Percentiles rank a stretch among this genome's conserved stretches.
Conservation (phyloP, 306 rosid species). For the Prunus mira region DNA sequence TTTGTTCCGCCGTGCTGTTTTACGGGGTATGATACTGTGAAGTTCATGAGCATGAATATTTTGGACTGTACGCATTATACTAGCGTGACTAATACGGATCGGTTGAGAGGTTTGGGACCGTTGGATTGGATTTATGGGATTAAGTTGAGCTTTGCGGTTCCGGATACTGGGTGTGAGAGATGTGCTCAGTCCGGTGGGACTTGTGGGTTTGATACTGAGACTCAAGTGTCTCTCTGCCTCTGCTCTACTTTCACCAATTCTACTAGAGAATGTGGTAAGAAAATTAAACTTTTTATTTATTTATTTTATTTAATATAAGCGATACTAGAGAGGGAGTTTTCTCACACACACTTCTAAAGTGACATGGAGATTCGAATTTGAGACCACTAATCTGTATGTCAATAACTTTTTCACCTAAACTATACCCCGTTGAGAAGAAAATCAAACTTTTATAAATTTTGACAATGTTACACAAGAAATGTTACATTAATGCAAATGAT, state of each 20-base stretch:
- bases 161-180: constrained; percentile 68
- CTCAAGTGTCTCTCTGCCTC: constrained; percentile 63
- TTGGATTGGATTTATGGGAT: constrained; percentile 93
- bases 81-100: constrained; percentile 49
- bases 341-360: too few relatives aligned
- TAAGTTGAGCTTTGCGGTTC: constrained; percentile 58
- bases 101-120: constrained; percentile 61
- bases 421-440: background rate
- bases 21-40: constrained; percentile 64
- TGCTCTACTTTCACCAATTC: constrained; percentile 62
- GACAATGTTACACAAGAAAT: background rate
- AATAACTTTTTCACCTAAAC: too few relatives aligned
- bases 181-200: constrained; percentile 68
- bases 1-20: constrained; percentile 86
- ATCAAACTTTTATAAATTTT: background rate
- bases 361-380: too few relatives aligned
- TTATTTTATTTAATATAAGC: too few relatives aligned
- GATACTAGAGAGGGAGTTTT: background rate
- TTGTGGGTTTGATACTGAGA: constrained; percentile 92
- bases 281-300: too few relatives aligned
- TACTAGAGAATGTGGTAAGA: constrained; percentile 71
- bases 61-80: constrained; percentile 90
- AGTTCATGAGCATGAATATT: constrained; percentile 81
- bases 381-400: too few relatives aligned
- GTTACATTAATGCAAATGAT: background rate